These are phyloP conservation scores for Tephrocybe sp. DNA, from an alignment of 768 basidiomycete genomes.

Conservation along the genomic window DNA sequence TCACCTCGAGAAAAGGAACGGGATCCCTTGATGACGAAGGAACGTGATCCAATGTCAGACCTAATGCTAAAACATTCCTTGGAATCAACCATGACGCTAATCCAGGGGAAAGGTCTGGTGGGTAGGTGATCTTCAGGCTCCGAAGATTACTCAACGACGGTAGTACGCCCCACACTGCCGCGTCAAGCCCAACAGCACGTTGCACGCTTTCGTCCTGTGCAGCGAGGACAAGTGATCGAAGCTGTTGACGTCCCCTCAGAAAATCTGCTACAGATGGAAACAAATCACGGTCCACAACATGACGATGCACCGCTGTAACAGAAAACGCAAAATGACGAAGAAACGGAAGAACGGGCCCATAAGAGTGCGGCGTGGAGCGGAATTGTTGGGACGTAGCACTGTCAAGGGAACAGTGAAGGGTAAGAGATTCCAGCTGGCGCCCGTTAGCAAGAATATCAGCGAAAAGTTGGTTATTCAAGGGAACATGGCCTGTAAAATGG, in stretches of 20 bases:
- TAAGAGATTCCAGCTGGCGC: constrained; percentile 60
- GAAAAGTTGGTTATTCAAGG: constrained; percentile 47
- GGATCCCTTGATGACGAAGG: constrained; percentile 37
- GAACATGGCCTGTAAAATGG: constrained; percentile 57
- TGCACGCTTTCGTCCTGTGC: constrained; percentile 43
- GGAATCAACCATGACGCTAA: constrained; percentile 71
- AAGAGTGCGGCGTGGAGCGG: constrained; percentile 29
- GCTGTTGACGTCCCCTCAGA: constrained; percentile 49
- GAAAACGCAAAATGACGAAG: constrained; percentile 63
- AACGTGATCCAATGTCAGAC: constrained; percentile 41
- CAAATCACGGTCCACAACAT: constrained; percentile 54
- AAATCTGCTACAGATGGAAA: constrained; percentile 71
- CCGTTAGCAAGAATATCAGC: constrained; percentile 60
- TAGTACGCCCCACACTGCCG: constrained; percentile 68
- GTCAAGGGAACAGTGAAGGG: constrained; percentile 53
- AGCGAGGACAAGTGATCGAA: constrained; percentile 53
- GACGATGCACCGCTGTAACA: constrained; percentile 39
- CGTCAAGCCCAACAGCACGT: constrained; percentile 61
- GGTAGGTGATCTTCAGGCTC: constrained; percentile 60
- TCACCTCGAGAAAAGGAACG: constrained; percentile 39
- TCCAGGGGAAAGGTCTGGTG: constrained; percentile 58
- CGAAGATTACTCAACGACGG: constrained; percentile 52
- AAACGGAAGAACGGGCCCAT: constrained; percentile 46
- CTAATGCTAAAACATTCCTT: constrained; percentile 44
- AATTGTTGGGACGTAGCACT: constrained; percentile 51